These are phyloP conservation scores for Ceratonia siliqua DNA, from an alignment of 306 rosid genomes.

Conservation along the genomic window DNA sequence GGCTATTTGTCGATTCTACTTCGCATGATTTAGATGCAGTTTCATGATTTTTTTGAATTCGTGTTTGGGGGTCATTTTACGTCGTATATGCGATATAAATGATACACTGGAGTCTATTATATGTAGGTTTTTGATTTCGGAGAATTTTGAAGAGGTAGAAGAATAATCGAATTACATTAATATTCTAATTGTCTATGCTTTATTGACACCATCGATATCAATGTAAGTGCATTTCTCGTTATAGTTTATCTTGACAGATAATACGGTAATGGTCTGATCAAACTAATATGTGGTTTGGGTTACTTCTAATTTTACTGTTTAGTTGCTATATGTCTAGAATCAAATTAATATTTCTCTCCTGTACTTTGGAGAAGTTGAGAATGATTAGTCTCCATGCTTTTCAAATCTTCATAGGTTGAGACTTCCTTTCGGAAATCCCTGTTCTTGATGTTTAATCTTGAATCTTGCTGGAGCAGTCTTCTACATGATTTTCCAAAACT, in stretches of 20 bases:
- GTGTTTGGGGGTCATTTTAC: slow-evolving; percentile 13
- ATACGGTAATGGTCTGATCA: background rate
- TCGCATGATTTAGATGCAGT: too few species aligned
- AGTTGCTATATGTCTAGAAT: background rate
- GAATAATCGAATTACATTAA: background rate
- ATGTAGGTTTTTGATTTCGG: slow-evolving; percentile 10
- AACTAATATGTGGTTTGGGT: background rate
- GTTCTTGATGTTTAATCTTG: background rate
- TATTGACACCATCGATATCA: background rate
- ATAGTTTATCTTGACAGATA: background rate
- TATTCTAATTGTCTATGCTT: background rate
- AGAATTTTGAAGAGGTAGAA: slow-evolving; percentile 8
- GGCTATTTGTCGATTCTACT: background rate
- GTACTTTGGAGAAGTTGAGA: background rate
- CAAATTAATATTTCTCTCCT: background rate
- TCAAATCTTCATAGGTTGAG: background rate
- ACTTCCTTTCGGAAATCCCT: background rate
- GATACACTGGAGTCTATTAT: background rate
- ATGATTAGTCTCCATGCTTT: background rate
- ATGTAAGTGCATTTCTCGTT: background rate
- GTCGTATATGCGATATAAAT: background rate
- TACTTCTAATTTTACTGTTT: background rate
- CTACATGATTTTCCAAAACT: background rate
- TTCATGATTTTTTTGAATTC: background rate
- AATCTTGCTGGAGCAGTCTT: background rate